Percentiles rank a stretch among this genome's conserved stretches.
Evolutionary conservation across 2,329 filamentous ascomycete genomes (phyloP).

Genomic region (Fusarium illudens): DNA sequence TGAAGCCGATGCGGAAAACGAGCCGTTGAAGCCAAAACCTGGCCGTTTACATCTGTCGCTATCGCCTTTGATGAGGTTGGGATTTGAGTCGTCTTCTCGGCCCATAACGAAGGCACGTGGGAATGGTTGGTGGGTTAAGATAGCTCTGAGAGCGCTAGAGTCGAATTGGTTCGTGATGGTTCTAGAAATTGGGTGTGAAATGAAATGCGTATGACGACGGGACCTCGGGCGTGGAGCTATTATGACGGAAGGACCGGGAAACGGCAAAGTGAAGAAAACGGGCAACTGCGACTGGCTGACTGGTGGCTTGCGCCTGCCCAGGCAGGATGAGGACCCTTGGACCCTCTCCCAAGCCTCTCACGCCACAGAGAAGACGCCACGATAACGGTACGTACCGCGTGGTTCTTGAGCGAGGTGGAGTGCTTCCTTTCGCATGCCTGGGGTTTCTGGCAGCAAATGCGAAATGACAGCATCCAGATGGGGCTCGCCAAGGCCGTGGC

Average conservation of each 20-base stretch:
- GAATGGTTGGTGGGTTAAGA: too few species aligned
- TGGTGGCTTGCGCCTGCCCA: slow-evolving; percentile 11
- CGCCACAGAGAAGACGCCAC: slow-evolving; percentile 3
- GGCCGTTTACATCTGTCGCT: slow-evolving; percentile 49
- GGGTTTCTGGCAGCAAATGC: slow-evolving; percentile 28
- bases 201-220: slow-evolving; percentile 25
- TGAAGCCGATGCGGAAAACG: slow-evolving; percentile 20
- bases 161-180: slow-evolving; percentile 18
- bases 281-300: slow-evolving; percentile 6
- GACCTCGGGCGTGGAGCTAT: neutral
- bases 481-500: slow-evolving; percentile 36
- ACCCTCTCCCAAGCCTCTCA: neutral
- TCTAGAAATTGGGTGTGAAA: slow-evolving; percentile 22
- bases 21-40: slow-evolving; percentile 31
- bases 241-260: slow-evolving; percentile 20
- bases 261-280: slow-evolving; percentile 5
- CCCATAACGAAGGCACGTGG: slow-evolving; percentile 24
- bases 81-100: slow-evolving; percentile 21
- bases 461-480: slow-evolving; percentile 42
- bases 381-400: slow-evolving; percentile 6
- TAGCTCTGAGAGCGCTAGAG: slow-evolving; percentile 13
- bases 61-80: slow-evolving; percentile 40
- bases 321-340: neutral
- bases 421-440: slow-evolving; percentile 22
- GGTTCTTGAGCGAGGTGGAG: slow-evolving; percentile 2